These are phyloP conservation scores for Penicillium sp. DNA, from an alignment of 2,329 filamentous ascomycete species.

Conservation along the genomic window DNA sequence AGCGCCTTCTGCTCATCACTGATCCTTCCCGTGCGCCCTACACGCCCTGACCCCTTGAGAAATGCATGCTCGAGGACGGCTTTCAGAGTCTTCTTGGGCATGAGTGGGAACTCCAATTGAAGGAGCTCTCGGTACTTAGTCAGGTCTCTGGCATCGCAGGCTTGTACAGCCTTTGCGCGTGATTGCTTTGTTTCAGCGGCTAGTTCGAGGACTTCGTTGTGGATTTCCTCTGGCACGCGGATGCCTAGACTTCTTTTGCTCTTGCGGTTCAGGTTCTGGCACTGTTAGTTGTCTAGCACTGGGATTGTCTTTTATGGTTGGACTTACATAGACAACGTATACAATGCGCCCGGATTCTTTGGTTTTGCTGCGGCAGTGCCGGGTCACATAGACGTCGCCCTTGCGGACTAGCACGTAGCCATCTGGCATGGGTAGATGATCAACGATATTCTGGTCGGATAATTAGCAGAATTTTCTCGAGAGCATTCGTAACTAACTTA, in stretches of 20 bases:
- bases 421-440: constrained; percentile 26
- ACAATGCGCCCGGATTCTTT: constrained; percentile 32
- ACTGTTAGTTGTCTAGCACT: not conserved
- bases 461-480: constrained; percentile 4
- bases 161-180: constrained; percentile 40
- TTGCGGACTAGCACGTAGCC: constrained; percentile 42
- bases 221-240: constrained; percentile 41
- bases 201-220: constrained; percentile 37
- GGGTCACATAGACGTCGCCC: constrained; percentile 44
- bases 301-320: not conserved
- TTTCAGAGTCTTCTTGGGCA: constrained; percentile 34
- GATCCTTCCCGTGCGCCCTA: constrained; percentile 35
- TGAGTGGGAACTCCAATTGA: constrained; percentile 35
- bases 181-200: constrained; percentile 41
- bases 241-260: constrained; percentile 41
- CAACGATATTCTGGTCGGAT: constrained; percentile 31
- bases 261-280: constrained; percentile 30
- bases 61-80: constrained; percentile 40
- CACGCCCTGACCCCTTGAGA: constrained; percentile 40
- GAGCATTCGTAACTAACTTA: constrained; percentile 10
- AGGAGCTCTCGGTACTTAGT: constrained; percentile 29
- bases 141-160: constrained; percentile 34
- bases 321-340: constrained; percentile 39
- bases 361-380: constrained; percentile 39
- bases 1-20: constrained; percentile 36